phyloP scores from a whole-genome alignment of 192 early-diverging fungal genomes.

The Anaeromyces robustus region DNA sequence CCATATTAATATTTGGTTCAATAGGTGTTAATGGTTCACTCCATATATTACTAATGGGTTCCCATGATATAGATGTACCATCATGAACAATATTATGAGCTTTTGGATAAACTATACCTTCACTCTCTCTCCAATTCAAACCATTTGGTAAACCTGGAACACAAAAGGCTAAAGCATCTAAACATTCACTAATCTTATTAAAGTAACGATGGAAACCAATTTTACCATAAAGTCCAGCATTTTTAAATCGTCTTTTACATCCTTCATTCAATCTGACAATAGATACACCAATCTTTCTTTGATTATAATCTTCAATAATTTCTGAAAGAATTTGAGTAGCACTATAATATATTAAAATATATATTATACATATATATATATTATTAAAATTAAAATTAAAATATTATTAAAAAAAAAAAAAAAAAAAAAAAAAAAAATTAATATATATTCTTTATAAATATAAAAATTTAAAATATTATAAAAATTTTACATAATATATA shows the following conservation, averaged over 20 bases:
- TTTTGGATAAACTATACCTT: neutral
- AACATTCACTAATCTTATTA: neutral
- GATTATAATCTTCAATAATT: constrained; percentile 74
- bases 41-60: neutral
- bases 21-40: neutral
- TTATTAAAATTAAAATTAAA: neutral
- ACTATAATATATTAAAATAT: constrained; percentile 10
- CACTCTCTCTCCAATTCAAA: neutral
- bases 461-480: no score
- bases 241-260: constrained; percentile 52
- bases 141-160: neutral
- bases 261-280: constrained; percentile 76
- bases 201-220: constrained; percentile 6
- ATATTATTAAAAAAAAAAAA: neutral
- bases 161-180: neutral
- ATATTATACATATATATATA: neutral
- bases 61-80: neutral
- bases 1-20: neutral
- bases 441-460: neutral
- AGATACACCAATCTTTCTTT: constrained; percentile 65
- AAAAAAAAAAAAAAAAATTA: neutral
- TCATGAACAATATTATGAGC: neutral
- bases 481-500: no score
- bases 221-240: constrained; percentile 44
- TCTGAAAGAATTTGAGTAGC: constrained; percentile 76